Evolutionary conservation across 192 early-diverging fungal species (phyloP), one percentile per base, ranked within the genome.

Genomic region (Phycomyces blakesleeanus): DNA sequence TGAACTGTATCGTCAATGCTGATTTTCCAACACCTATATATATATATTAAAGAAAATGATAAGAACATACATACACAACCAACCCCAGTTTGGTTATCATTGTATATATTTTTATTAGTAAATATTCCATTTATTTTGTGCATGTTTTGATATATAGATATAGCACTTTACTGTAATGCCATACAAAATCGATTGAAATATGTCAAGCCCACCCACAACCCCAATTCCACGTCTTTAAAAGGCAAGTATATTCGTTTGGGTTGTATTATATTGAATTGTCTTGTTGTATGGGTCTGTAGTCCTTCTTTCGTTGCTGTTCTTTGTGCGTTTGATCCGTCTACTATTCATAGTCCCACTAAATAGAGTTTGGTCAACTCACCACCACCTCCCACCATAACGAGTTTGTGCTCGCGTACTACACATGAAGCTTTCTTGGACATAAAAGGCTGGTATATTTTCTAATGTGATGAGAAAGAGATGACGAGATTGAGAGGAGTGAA

Each of bases 1-100:
- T 90, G 56, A 90, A 89, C 69, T 91, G 88, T 54, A 92, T 90
- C 7, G 90, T 92, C 62, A 92, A 74, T 51, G 90, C 90, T 18
- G 88, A 89, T 76, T 92, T 90, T 52, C 89, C 90, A 11, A 90
- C 90, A 66, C 81, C 67, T 69, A 56, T 21, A 26, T 39, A 27
- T 16, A 14, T 59, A 64, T 34, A 65, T 25, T 44, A 7, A 24
- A 26, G 18, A 24, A 24, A 5, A 11, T 4, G 9, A 27, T 26
- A 55, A 25, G 53, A 15, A 55, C 22, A 14, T 55, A 4, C 24
- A 27, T 15, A 5, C 24, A 55, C 18, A 21, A 41, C 8, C 6
- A 14, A 41, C 14, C 14, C 40, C 6, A 10, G 40, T 14, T 14
- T 41, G 40, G 14, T 10, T 41, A 41, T 14, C 14, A 41, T 14